A percentile compares a stretch with the other conserved stretches of the same genome.
Evolutionary conservation across 306 rosid species (phyloP).

Genomic region (Castanospermum australe): DNA sequence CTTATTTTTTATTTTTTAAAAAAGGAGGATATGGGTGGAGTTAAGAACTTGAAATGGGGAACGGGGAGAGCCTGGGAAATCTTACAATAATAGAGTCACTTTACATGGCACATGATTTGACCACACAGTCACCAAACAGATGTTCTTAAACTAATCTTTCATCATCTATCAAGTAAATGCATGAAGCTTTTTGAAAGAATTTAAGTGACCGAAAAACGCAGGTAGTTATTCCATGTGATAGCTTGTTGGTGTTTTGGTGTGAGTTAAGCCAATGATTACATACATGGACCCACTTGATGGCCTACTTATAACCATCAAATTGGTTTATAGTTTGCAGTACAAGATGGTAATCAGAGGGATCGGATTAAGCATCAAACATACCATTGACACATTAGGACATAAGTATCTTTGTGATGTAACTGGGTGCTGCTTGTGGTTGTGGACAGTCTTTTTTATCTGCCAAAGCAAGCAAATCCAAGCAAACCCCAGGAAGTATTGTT

Average conservation of each 20-base stretch:
- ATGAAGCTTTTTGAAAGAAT: slow-evolving; percentile 1
- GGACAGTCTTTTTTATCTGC: slow-evolving; percentile 43
- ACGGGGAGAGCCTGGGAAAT: slow-evolving; percentile 37
- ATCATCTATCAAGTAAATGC: slow-evolving; percentile 30
- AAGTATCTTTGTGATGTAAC: slow-evolving; percentile 40
- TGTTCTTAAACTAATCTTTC: slow-evolving; percentile 32
- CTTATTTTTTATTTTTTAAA: slow-evolving; percentile 16
- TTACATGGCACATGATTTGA: slow-evolving; percentile 57
- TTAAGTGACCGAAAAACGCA: slow-evolving; percentile 21
- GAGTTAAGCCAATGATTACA: slow-evolving; percentile 25
- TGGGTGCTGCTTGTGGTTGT: slow-evolving; percentile 32
- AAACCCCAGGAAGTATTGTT: slow-evolving; percentile 26
- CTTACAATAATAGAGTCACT: slow-evolving; percentile 64
- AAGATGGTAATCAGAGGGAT: background rate
- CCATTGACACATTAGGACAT: slow-evolving; percentile 28
- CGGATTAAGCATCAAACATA: slow-evolving; percentile 16
- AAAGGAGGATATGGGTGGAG: slow-evolving; percentile 14
- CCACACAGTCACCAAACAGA: slow-evolving; percentile 47
- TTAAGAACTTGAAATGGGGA: slow-evolving; percentile 21
- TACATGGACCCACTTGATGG: background rate
- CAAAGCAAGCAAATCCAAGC: slow-evolving; percentile 10
- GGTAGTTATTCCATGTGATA: slow-evolving; percentile 38
- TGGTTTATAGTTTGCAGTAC: background rate
- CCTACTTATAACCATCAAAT: background rate
- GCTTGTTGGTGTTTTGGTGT: slow-evolving; percentile 21